These are phyloP conservation scores for Tetrastigma voinierianum DNA, from an alignment of 164 flowering plant genomes.

Conservation along the genomic window DNA sequence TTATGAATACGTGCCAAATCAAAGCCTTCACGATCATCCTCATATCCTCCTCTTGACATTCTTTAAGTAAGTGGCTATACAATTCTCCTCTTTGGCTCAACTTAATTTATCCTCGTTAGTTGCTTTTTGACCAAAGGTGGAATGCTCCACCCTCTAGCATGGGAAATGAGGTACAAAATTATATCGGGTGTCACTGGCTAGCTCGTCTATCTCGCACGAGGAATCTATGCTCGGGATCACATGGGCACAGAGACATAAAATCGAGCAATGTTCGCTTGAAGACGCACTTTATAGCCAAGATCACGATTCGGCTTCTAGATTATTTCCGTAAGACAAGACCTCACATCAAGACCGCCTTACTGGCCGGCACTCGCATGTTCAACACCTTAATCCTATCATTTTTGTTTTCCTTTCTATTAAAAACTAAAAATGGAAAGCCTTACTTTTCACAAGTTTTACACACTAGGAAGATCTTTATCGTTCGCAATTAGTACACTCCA, in stretches of 20 bases:
- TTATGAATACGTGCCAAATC: slow-evolving; percentile 68
- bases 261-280: slow-evolving; percentile 60
- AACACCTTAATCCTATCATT: background rate
- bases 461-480: no score
- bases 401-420: background rate
- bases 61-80: background rate
- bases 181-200: slow-evolving; percentile 64
- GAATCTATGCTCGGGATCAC: slow-evolving; percentile 59
- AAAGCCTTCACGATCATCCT: slow-evolving; percentile 49
- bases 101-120: background rate
- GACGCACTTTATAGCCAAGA: slow-evolving; percentile 62
- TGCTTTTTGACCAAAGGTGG: slow-evolving; percentile 32
- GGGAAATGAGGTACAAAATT: slow-evolving; percentile 55
- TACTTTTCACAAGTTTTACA: no score
- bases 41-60: slow-evolving; percentile 20
- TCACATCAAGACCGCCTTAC: slow-evolving; percentile 63
- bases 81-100: background rate
- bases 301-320: slow-evolving; percentile 84
- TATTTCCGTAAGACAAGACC: slow-evolving; percentile 62
- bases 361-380: slow-evolving; percentile 76
- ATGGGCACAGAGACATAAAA: slow-evolving; percentile 79
- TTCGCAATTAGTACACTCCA: no score
- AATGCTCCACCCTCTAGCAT: slow-evolving; percentile 30
- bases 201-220: slow-evolving; percentile 74
- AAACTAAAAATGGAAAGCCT: background rate